Evolutionary conservation across 768 basidiomycete species (phyloP).

Genomic region (Boletellus ananas): DNA sequence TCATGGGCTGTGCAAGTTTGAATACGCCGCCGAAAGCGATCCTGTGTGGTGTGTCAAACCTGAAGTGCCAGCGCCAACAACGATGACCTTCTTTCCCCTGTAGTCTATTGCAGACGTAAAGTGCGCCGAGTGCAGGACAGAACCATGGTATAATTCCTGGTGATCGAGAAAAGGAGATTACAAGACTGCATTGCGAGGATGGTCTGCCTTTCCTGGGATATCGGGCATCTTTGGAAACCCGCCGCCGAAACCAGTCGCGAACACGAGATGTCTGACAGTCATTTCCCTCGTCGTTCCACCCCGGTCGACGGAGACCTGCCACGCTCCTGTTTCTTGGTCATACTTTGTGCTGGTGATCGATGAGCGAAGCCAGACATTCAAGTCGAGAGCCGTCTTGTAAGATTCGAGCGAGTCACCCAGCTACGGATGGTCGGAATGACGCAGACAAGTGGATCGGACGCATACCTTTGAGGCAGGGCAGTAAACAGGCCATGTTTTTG

Average conservation of each 20-base stretch:
- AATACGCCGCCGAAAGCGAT: neutral
- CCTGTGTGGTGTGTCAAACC: conserved; percentile 29
- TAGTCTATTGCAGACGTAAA: conserved; percentile 45
- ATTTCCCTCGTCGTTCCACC: conserved; percentile 31
- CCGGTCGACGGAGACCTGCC: conserved; percentile 40
- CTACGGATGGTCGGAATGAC: conserved; percentile 25
- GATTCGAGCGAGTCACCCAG: conserved; percentile 62
- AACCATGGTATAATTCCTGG: conserved; percentile 50
- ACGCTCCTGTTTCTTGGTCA: conserved; percentile 34
- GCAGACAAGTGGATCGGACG: neutral
- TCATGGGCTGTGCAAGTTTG: conserved; percentile 32
- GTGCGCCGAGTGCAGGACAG: conserved; percentile 49
- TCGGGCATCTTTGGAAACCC: conserved; percentile 44
- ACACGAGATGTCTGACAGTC: conserved; percentile 47
- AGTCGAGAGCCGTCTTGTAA: conserved; percentile 54
- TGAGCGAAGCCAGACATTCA: conserved; percentile 58
- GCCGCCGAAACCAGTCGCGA: conserved; percentile 53
- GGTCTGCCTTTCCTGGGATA: conserved; percentile 39
- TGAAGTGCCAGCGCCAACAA: conserved; percentile 63
- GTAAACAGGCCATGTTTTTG: conserved; percentile 49
- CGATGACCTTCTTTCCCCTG: conserved; percentile 57
- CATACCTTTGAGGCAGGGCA: conserved; percentile 48
- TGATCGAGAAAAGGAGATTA: neutral
- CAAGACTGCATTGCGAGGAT: neutral
- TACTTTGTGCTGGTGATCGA: conserved; percentile 34